These are phyloP conservation scores for Boletellus ananas DNA, from an alignment of 768 basidiomycete species.

Conservation along the genomic window DNA sequence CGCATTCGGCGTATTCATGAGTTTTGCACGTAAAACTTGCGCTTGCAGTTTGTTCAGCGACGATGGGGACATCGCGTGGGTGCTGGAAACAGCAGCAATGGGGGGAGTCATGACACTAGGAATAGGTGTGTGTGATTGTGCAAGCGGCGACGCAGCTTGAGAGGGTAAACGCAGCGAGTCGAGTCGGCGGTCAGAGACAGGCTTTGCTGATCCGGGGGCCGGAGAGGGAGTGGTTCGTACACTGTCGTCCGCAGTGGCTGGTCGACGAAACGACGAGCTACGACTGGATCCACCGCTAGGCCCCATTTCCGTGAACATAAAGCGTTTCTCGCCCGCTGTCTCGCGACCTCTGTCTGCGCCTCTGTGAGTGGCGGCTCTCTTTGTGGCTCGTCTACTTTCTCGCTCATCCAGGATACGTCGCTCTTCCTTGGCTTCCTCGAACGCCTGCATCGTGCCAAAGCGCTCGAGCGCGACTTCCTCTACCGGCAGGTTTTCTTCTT, in stretches of 20 bases:
- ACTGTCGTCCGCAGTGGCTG: slow-evolving; percentile 58
- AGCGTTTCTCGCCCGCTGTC: slow-evolving; percentile 44
- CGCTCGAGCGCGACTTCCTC: slow-evolving; percentile 85
- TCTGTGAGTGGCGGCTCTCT: slow-evolving; percentile 34
- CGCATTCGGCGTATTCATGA: slow-evolving; percentile 79
- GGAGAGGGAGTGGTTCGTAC: slow-evolving; percentile 57
- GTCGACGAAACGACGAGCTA: slow-evolving; percentile 85
- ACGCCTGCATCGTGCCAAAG: slow-evolving; percentile 81
- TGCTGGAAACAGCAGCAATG: slow-evolving; percentile 26
- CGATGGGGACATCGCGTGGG: slow-evolving; percentile 61
- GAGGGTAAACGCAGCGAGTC: slow-evolving; percentile 62
- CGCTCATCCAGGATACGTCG: slow-evolving; percentile 81
- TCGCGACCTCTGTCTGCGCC: slow-evolving; percentile 40
- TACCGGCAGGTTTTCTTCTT: slow-evolving; percentile 71
- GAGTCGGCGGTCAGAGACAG: slow-evolving; percentile 47
- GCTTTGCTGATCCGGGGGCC: slow-evolving; percentile 21
- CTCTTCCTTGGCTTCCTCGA: slow-evolving; percentile 87
- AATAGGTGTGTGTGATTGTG: slow-evolving; percentile 75
- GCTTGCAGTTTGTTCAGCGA: slow-evolving; percentile 92
- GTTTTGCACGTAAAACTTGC: slow-evolving; percentile 84
- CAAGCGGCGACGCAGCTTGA: slow-evolving; percentile 54
- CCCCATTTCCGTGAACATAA: slow-evolving; percentile 66
- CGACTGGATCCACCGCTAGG: slow-evolving; percentile 68
- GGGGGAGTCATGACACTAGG: slow-evolving; percentile 88
- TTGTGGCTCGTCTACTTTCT: slow-evolving; percentile 47